These are phyloP conservation scores for Moelleriella libera DNA, from an alignment of 2,329 filamentous ascomycete genomes.

Conservation along the genomic window DNA sequence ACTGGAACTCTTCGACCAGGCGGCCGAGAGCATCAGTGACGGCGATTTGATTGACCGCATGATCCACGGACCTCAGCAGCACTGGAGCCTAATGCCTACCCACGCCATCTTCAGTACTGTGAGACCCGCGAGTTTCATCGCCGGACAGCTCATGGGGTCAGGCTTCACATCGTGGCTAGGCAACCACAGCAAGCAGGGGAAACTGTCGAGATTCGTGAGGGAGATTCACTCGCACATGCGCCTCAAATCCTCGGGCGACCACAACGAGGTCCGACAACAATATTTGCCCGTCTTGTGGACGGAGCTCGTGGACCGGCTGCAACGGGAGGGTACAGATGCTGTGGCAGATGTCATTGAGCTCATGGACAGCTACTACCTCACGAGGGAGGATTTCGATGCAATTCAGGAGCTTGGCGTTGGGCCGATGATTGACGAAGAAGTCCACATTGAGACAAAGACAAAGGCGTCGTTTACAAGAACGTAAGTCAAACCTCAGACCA, in stretches of 20 bases:
- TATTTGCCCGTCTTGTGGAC: slow-evolving; percentile 85
- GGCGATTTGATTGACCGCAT: slow-evolving; percentile 92
- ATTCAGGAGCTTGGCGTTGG: slow-evolving; percentile 87
- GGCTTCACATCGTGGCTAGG: slow-evolving; percentile 87
- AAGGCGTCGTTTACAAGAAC: slow-evolving; percentile 81
- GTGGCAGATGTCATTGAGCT: slow-evolving; percentile 76
- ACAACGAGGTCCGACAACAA: slow-evolving; percentile 86
- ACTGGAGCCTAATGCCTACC: slow-evolving; percentile 95
- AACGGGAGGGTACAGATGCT: slow-evolving; percentile 66
- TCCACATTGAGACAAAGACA: slow-evolving; percentile 71
- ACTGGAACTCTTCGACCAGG: slow-evolving; percentile 76
- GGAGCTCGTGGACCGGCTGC: slow-evolving; percentile 59
- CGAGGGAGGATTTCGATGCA: slow-evolving; percentile 85
- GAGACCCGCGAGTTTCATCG: slow-evolving; percentile 72
- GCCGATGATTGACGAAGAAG: slow-evolving; percentile 58
- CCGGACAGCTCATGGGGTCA: slow-evolving; percentile 62
- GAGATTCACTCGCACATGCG: slow-evolving; percentile 98
- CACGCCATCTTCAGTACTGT: slow-evolving; percentile 95
- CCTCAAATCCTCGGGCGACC: slow-evolving; percentile 74
- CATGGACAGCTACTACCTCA: slow-evolving; percentile 96
- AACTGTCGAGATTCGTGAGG: slow-evolving; percentile 67
- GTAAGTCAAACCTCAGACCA: slow-evolving; percentile 35
- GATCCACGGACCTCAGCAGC: slow-evolving; percentile 96
- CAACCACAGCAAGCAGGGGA: slow-evolving; percentile 79
- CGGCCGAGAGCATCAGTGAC: slow-evolving; percentile 92